phyloP scores from a whole-genome alignment of 257 asterid species.

The Verbascum thapsus region DNA sequence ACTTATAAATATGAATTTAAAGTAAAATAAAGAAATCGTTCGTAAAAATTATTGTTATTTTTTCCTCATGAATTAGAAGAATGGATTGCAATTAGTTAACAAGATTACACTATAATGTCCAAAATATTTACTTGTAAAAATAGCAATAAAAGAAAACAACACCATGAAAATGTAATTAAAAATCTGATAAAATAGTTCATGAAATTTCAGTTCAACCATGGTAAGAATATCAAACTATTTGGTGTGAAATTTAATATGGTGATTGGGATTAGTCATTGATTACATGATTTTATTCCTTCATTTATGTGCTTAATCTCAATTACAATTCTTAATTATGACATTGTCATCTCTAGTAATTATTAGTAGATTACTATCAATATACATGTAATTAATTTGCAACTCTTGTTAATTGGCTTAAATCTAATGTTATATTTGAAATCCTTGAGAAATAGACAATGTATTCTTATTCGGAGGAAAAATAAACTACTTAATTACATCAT shows the following conservation, averaged over 20 bases:
- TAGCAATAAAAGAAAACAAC: not conserved
- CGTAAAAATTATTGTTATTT: too few species aligned
- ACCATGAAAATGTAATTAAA: not conserved
- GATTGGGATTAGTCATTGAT: not conserved
- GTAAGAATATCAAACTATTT: not conserved
- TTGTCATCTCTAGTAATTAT: conserved; percentile 2
- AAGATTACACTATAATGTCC: not conserved
- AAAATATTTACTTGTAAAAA: not conserved
- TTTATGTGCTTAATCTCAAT: not conserved
- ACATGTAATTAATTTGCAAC: not conserved
- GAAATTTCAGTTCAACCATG: not conserved
- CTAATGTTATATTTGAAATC: conserved; percentile 1
- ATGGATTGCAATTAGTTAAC: too few species aligned
- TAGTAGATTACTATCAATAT: not conserved
- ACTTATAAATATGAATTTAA: too few species aligned
- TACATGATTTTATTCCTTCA: not conserved
- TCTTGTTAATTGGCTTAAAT: conserved; percentile 7
- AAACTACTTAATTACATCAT: not conserved
- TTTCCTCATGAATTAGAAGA: too few species aligned
- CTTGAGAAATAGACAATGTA: not conserved
- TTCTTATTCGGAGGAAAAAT: conserved; percentile 2
- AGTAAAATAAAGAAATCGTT: too few species aligned
- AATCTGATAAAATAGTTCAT: not conserved
- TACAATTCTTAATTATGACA: not conserved
- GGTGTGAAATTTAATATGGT: not conserved